phyloP scores from a whole-genome alignment of 306 rosid species.

The Mucuna pruriens region DNA sequence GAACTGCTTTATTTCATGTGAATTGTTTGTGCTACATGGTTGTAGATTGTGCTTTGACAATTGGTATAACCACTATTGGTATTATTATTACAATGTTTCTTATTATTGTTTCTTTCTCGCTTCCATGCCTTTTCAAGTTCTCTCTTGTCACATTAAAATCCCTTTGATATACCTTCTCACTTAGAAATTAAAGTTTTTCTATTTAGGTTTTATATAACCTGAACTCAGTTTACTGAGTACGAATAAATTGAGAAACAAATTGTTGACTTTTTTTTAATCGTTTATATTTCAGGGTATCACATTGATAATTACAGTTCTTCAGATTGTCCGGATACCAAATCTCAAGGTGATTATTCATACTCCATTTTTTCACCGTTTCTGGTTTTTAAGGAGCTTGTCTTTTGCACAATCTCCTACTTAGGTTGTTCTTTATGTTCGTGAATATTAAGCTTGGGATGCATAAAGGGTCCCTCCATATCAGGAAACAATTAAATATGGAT shows the following conservation, averaged over 20 bases:
- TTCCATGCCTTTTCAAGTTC: neutral
- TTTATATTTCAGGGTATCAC: constrained; percentile 71
- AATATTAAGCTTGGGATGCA: constrained; percentile 10
- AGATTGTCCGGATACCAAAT: constrained; percentile 92
- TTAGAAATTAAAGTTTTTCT: neutral
- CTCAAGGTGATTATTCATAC: constrained; percentile 69
- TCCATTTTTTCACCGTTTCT: neutral
- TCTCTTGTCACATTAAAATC: neutral
- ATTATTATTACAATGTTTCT: neutral
- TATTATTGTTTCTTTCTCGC: neutral
- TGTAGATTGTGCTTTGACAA: neutral
- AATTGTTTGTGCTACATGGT: neutral
- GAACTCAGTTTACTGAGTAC: neutral
- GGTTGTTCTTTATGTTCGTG: neutral
- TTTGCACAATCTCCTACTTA: neutral
- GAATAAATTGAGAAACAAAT: constrained; percentile 27
- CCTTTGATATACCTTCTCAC: neutral
- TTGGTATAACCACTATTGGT: neutral
- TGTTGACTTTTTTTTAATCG: neutral
- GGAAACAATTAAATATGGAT: neutral
- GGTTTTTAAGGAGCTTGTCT: neutral
- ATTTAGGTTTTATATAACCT: neutral
- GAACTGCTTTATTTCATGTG: neutral
- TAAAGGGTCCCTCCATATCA: neutral
- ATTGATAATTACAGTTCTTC: constrained; percentile 93